A percentile compares a stretch with the other conserved stretches of the same genome.
These are phyloP conservation scores for Scorias spongiosa DNA, from an alignment of 2,329 filamentous ascomycete species.

Conservation along the genomic window DNA sequence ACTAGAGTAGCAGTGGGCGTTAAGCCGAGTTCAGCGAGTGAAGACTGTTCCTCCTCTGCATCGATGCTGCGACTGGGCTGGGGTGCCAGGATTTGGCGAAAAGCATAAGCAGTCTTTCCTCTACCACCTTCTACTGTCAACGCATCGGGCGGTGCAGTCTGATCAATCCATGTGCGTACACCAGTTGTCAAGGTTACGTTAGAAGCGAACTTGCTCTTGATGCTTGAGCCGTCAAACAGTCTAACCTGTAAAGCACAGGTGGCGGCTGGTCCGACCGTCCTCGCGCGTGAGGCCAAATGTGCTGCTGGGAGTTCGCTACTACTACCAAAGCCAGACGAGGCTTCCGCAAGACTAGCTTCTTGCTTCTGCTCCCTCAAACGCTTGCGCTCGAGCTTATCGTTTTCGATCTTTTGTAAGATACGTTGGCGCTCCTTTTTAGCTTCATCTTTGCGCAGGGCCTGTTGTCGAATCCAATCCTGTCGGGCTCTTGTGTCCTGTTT, in stretches of 20 bases:
- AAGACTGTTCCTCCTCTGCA: conserved; percentile 55
- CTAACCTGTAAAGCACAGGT: conserved; percentile 50
- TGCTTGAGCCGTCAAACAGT: conserved; percentile 67
- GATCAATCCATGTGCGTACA: conserved; percentile 66
- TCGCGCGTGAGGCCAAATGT: conserved; percentile 5
- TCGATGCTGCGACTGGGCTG: conserved; percentile 60
- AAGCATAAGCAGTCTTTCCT: conserved; percentile 48
- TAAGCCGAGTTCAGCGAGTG: conserved; percentile 54
- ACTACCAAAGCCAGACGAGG: background rate
- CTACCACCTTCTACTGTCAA: conserved; percentile 28
- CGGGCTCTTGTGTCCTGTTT: conserved; percentile 16
- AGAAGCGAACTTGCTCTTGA: conserved; percentile 51
- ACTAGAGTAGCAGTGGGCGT: conserved; percentile 70
- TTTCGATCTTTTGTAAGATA: conserved; percentile 60
- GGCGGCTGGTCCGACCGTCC: conserved; percentile 9
- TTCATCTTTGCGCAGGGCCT: conserved; percentile 48
- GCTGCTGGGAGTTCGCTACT: conserved; percentile 1
- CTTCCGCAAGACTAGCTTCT: conserved; percentile 4
- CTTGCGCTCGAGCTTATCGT: conserved; percentile 53
- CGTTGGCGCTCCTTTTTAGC: conserved; percentile 53
- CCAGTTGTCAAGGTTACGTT: conserved; percentile 48
- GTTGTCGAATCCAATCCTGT: conserved; percentile 20
- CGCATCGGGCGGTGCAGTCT: conserved; percentile 16
- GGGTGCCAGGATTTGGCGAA: conserved; percentile 72
- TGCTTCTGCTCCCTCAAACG: conserved; percentile 27